Evolutionary conservation across 306 rosid genomes (phyloP), one percentile per base, ranked within the genome.

Genomic region (Trifolium repens): DNA sequence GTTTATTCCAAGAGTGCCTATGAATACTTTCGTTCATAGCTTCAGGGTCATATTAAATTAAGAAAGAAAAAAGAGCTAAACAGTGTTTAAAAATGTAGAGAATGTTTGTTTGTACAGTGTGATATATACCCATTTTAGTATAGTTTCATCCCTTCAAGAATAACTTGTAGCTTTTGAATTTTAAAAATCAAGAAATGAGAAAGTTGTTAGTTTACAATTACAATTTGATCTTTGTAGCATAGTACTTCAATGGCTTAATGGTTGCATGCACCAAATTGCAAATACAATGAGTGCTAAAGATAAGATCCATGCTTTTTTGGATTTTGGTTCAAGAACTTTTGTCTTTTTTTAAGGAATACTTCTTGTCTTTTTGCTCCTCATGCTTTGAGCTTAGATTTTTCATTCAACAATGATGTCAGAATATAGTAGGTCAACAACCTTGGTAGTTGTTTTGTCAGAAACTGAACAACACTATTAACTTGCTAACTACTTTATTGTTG

Each of bases 11-110:
- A 16, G 77, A 64, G 59, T 55, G 68, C 55, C 64, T 46, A 43
- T 47, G 42, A 78, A 78, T 63, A 79, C 80, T 62, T 22, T 22
- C 82, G 10, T 74, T 59, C 77, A 75, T 42, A n/a, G 83, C 71
- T 57, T 77, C 79, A 55, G 67, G 67, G 34, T 30, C 79, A 61
- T 37, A 61, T 37, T 16, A 57, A 66, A 54, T 65, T 47, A 42
- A 34, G 72, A 67, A 60, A 32, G 6, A 32, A 32, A 32, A 32
- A 72, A 35, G 43, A 42, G 24, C 78, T 32, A 58, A 13, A 24
- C 52, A 10, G 43, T 67, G 67, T 57, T 73, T 57, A 39, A 34
- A 83, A 72, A 72, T 72, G 84, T 69, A 79, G 88, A 77, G 82
- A 82, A 54, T 54, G 12, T 9, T 55, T 9, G 27, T 55, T 55